phyloP scores from a whole-genome alignment of 2,329 filamentous ascomycete genomes.

The Helotiales sp. region DNA sequence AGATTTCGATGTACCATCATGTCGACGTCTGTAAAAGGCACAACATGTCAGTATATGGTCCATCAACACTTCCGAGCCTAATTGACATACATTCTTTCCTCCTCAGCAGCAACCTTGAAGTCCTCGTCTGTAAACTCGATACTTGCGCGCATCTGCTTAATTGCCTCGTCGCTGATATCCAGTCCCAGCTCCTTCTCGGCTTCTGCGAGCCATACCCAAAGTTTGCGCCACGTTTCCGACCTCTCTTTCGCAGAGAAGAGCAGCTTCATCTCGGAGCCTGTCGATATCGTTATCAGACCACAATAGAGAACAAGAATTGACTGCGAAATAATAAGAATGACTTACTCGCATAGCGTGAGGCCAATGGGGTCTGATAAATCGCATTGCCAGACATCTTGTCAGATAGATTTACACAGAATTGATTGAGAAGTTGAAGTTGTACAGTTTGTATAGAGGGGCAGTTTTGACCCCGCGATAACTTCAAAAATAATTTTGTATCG shows the following conservation, averaged over 20 bases:
- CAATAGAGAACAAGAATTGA: neutral
- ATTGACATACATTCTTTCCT: slow-evolving; percentile 61
- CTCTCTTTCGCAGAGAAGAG: slow-evolving; percentile 76
- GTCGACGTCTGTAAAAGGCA: slow-evolving; percentile 45
- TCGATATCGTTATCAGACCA: neutral
- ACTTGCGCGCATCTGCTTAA: slow-evolving; percentile 75
- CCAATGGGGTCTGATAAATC: slow-evolving; percentile 67
- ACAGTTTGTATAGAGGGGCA: no score
- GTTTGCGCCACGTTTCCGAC: slow-evolving; percentile 45
- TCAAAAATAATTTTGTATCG: no score
- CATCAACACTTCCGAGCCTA: neutral
- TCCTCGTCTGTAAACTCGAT: slow-evolving; percentile 75
- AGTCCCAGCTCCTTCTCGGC: slow-evolving; percentile 80
- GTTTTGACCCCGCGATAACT: no score
- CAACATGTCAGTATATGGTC: neutral
- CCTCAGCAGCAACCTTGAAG: slow-evolving; percentile 71
- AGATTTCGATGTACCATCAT: no score
- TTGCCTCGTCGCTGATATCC: slow-evolving; percentile 70
- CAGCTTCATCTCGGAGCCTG: slow-evolving; percentile 67
- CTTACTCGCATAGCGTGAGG: slow-evolving; percentile 64
- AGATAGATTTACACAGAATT: no score
- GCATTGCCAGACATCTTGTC: slow-evolving; percentile 41
- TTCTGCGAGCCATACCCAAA: slow-evolving; percentile 86
- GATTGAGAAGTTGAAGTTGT: no score
- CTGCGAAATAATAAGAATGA: slow-evolving; percentile 4